phyloP scores from a whole-genome alignment of 306 rosid species.

The Quercus glauca region DNA sequence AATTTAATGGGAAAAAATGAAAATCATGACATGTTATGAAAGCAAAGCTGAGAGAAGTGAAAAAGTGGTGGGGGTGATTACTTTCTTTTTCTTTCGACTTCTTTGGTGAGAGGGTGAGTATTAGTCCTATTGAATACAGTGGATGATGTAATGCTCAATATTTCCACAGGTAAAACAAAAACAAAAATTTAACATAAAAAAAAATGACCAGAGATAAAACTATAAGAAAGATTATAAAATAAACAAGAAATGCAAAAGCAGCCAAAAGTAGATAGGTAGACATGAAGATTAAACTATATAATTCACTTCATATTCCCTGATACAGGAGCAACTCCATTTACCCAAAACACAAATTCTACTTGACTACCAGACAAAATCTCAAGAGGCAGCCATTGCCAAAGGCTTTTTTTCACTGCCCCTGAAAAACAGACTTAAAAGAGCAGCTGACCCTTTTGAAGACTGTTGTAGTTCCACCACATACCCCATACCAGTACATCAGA shows the following conservation, averaged over 20 bases:
- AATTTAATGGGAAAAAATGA: neutral
- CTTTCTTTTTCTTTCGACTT: neutral
- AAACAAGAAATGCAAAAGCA: neutral
- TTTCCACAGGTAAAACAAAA: neutral
- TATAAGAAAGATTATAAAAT: neutral
- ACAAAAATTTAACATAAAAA: neutral
- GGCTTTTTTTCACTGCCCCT: neutral
- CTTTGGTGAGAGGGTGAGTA: neutral
- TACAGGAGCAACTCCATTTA: neutral
- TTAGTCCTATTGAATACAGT: neutral
- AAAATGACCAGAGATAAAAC: neutral
- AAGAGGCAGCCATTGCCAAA: conserved; percentile 31
- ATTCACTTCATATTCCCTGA: neutral
- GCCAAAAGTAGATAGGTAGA: neutral
- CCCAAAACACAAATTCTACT: neutral
- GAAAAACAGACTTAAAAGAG: conserved; percentile 17
- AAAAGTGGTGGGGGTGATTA: neutral
- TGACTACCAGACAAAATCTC: conserved; percentile 37
- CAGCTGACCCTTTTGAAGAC: conserved; percentile 21
- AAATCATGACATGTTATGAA: neutral
- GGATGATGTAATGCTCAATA: neutral
- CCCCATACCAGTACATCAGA: neutral
- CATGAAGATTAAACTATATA: neutral
- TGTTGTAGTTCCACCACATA: neutral
- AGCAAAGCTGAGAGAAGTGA: neutral